Conservation (phyloP, 305 asterid species). For the Fraxinus latifolia region DNA sequence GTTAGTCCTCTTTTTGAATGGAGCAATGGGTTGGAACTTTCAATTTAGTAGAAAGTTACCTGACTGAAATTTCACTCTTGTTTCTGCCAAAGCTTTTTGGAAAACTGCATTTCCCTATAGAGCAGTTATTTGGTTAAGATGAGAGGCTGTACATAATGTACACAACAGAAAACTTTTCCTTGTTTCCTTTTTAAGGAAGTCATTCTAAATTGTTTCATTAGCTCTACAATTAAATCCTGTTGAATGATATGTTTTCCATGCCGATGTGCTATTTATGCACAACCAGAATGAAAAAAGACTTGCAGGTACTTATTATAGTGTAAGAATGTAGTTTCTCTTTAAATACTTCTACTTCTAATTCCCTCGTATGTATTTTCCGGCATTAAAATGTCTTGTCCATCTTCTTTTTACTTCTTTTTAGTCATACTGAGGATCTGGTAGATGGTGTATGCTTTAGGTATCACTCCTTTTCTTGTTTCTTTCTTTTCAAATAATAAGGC, state of each 20-base stretch:
- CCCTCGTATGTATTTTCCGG: neutral
- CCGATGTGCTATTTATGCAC: constrained; percentile 3
- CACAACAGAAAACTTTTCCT: neutral
- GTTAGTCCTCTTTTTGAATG: neutral
- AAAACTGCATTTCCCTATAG: neutral
- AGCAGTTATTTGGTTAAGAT: neutral
- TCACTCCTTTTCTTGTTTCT: neutral
- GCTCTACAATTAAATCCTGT: constrained; percentile 1
- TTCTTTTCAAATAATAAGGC: neutral
- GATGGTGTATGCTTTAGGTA: constrained; percentile 10
- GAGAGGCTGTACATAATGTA: constrained; percentile 10
- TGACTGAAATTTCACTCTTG: neutral
- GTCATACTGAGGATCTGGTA: constrained; percentile 11
- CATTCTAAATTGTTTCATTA: neutral
- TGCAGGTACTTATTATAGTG: constrained; percentile 12
- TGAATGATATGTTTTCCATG: neutral
- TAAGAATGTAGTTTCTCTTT: constrained; percentile 1
- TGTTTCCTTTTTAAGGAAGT: constrained; percentile 11
- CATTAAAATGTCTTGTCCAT: neutral
- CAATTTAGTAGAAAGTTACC: neutral
- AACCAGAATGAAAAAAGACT: constrained; percentile 8
- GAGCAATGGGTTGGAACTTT: neutral
- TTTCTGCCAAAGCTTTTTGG: neutral
- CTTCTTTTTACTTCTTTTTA: constrained; percentile 1
- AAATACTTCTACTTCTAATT: neutral